A percentile compares a stretch with the other conserved stretches of the same genome.
Conservation (phyloP, 805 yeast genomes). For the Metschnikowia arizonensis region DNA sequence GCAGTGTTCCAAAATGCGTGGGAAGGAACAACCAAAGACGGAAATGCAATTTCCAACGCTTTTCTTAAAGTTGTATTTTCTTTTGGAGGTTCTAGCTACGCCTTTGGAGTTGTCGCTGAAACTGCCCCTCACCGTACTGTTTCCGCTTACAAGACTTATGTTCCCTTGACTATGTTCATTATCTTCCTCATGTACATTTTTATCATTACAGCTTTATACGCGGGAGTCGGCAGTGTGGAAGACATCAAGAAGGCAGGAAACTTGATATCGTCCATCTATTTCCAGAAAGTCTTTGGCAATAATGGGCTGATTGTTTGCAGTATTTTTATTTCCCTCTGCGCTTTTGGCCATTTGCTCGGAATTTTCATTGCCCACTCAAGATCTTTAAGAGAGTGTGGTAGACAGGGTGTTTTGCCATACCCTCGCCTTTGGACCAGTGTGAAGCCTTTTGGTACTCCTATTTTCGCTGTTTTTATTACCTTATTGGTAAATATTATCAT, state of each 20-base stretch:
- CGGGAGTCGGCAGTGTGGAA: slow-evolving; percentile 23
- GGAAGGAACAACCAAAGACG: slow-evolving; percentile 39
- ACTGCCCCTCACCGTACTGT: slow-evolving; percentile 25
- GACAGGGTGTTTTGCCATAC: slow-evolving; percentile 32
- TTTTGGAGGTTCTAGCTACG: slow-evolving; percentile 40
- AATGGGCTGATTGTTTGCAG: slow-evolving; percentile 23
- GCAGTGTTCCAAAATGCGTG: slow-evolving; percentile 35
- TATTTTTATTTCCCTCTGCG: slow-evolving; percentile 28
- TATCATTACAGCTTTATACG: slow-evolving; percentile 32
- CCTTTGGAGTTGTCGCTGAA: slow-evolving; percentile 35
- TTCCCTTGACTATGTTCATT: slow-evolving; percentile 30
- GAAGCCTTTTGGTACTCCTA: slow-evolving; percentile 31
- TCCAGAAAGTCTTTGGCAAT: slow-evolving; percentile 29
- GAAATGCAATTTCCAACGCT: slow-evolving; percentile 41
- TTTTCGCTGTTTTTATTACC: slow-evolving; percentile 24
- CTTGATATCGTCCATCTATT: slow-evolving; percentile 28
- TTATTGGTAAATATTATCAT: slow-evolving; percentile 26
- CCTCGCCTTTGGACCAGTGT: slow-evolving; percentile 27
- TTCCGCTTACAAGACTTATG: slow-evolving; percentile 23
- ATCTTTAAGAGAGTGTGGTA: slow-evolving; percentile 30
- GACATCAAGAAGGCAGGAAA: slow-evolving; percentile 29
- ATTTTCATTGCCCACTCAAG: slow-evolving; percentile 29
- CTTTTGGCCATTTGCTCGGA: slow-evolving; percentile 29
- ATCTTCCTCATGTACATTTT: slow-evolving; percentile 31
- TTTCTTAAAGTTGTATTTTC: slow-evolving; percentile 44